phyloP scores from a whole-genome alignment of 148 eudicot species.

The Salicornia ramosissima region DNA sequence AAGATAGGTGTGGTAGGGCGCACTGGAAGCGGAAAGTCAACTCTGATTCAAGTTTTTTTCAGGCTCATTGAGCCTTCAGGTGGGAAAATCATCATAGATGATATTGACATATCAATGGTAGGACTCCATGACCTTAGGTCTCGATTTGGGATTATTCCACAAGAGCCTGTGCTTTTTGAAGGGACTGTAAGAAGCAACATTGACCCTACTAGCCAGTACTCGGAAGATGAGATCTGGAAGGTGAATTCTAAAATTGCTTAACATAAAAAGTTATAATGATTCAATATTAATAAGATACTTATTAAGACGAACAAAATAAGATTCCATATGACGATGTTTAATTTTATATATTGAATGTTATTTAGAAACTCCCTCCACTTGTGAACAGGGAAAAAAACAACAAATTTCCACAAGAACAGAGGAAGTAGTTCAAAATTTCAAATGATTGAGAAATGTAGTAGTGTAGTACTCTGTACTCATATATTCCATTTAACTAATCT shows the following conservation, averaged over 20 bases:
- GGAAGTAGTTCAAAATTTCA: too few species aligned
- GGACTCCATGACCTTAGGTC: slow-evolving; percentile 95
- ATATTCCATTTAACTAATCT: background rate
- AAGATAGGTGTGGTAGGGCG: slow-evolving; percentile 94
- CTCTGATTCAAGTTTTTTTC: slow-evolving; percentile 85
- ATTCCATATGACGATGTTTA: too few species aligned
- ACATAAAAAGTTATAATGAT: too few species aligned
- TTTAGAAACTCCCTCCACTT: too few species aligned
- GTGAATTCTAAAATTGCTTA: too few species aligned
- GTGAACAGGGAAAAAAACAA: too few species aligned
- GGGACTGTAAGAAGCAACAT: slow-evolving; percentile 94
- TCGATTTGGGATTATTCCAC: slow-evolving; percentile 95
- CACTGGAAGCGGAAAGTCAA: slow-evolving; percentile 94
- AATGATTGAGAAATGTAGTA: background rate
- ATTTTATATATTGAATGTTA: too few species aligned
- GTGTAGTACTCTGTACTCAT: background rate
- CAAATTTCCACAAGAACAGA: too few species aligned
- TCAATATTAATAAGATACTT: too few species aligned
- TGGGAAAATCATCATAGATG: slow-evolving; percentile 72
- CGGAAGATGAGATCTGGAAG: slow-evolving; percentile 97
- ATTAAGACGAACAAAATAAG: too few species aligned
- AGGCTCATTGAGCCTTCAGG: slow-evolving; percentile 85
- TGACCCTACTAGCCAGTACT: slow-evolving; percentile 67
- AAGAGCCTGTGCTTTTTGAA: slow-evolving; percentile 95
- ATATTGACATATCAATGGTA: slow-evolving; percentile 54